These are phyloP conservation scores for Esteya vermicola DNA, from an alignment of 2,329 filamentous ascomycete genomes.

Conservation along the genomic window DNA sequence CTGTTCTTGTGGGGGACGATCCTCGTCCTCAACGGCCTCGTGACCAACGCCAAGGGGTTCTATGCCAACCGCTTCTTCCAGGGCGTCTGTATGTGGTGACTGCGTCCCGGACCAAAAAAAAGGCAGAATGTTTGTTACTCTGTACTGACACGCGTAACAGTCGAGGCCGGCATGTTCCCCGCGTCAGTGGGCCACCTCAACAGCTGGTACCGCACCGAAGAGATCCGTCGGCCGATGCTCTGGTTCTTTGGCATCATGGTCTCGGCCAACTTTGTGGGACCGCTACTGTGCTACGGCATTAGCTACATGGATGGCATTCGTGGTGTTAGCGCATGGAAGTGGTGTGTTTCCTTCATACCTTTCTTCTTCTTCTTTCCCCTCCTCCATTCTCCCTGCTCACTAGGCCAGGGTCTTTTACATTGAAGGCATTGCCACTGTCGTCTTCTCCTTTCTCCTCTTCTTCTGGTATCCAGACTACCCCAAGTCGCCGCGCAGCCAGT, in stretches of 20 bases:
- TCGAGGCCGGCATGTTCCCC: slow-evolving; percentile 28
- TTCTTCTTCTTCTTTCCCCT: too few relatives aligned
- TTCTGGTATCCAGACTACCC: slow-evolving; percentile 43
- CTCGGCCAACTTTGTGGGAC: slow-evolving; percentile 19
- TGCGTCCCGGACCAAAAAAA: too few relatives aligned
- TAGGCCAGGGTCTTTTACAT: slow-evolving; percentile 5
- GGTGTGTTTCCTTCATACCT: too few relatives aligned
- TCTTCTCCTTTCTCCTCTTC: slow-evolving; percentile 13
- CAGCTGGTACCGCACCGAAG: slow-evolving; percentile 30
- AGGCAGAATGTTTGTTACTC: too few relatives aligned
- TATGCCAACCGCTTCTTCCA: slow-evolving; percentile 25
- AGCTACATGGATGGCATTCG: slow-evolving; percentile 29
- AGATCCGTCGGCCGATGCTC: slow-evolving; percentile 24
- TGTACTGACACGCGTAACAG: slow-evolving; percentile 11
- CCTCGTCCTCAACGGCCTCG: slow-evolving; percentile 22
- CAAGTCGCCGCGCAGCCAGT: slow-evolving; percentile 6
- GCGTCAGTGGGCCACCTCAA: slow-evolving; percentile 25
- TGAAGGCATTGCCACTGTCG: slow-evolving; percentile 5
- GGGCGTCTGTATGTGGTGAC: slow-evolving; percentile 9
- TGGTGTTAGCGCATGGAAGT: slow-evolving; percentile 9
- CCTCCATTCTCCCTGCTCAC: too few relatives aligned
- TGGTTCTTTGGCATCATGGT: slow-evolving; percentile 26
- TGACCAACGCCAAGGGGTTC: slow-evolving; percentile 22
- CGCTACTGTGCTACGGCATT: slow-evolving; percentile 22
- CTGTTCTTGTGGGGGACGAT: slow-evolving; percentile 39